Conservation (phyloP, 2,329 filamentous ascomycete species). For the Phyllosticta citribraziliensis region DNA sequence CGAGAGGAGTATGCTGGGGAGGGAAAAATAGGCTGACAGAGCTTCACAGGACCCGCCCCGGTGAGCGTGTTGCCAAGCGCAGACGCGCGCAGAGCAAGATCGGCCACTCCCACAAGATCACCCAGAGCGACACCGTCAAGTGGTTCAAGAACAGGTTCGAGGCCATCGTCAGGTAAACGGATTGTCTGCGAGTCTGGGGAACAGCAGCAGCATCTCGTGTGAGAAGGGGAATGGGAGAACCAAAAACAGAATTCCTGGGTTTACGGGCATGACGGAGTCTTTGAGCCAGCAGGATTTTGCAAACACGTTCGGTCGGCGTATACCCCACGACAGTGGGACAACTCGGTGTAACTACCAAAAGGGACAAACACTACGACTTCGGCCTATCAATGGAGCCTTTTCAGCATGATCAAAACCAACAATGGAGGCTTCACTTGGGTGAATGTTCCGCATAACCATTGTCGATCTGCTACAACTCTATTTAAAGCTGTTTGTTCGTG, state of each 20-base stretch:
- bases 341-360: constrained; percentile 32
- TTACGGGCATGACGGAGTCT: constrained; percentile 15
- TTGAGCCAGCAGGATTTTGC: constrained; percentile 11
- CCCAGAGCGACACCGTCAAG: constrained; percentile 89
- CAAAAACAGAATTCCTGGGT: constrained; percentile 20
- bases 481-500: not conserved
- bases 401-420: constrained; percentile 32
- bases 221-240: constrained; percentile 12
- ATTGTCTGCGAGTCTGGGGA: constrained; percentile 6
- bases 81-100: constrained; percentile 80
- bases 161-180: constrained; percentile 91
- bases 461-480: constrained; percentile 29
- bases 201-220: constrained; percentile 10
- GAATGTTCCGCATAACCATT: constrained; percentile 49
- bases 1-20: not conserved
- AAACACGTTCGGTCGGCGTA: constrained; percentile 16
- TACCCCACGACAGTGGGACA: constrained; percentile 17
- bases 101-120: constrained; percentile 85
- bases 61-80: constrained; percentile 94
- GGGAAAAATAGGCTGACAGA: constrained; percentile 19
- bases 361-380: constrained; percentile 25
- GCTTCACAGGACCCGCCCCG: constrained; percentile 68
- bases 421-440: constrained; percentile 52
- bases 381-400: constrained; percentile 38
- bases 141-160: constrained; percentile 98